A percentile compares a stretch with the other conserved stretches of the same genome.
phyloP scores from a whole-genome alignment of 2,329 filamentous ascomycete species.

The Aureobasidium lini region DNA sequence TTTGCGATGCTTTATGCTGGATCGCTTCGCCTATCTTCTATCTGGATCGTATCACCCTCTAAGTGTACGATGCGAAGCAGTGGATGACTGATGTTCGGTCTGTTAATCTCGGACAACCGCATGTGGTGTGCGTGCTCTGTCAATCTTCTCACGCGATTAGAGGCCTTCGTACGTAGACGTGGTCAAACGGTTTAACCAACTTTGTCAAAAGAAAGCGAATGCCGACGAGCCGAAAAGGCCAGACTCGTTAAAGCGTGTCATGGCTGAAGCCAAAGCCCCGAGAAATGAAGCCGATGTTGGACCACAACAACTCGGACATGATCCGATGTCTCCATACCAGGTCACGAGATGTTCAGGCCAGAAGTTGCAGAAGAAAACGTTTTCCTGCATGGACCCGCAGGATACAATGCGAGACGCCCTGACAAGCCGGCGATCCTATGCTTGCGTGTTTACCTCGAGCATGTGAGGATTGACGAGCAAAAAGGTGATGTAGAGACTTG shows the following conservation, averaged over 20 bases:
- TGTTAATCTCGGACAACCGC: not conserved
- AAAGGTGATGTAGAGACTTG: not conserved
- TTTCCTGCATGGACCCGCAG: constrained; percentile 8
- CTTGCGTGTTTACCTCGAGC: not conserved
- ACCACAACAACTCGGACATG: not conserved
- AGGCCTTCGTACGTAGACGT: not conserved
- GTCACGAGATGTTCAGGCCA: constrained; percentile 11
- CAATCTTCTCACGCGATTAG: not conserved
- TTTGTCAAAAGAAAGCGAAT: constrained; percentile 6
- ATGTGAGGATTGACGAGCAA: not conserved
- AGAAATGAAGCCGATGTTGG: constrained; percentile 2
- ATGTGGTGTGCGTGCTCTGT: not conserved
- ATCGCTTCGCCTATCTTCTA: too few species aligned
- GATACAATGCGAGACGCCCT: not conserved
- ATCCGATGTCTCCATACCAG: constrained; percentile 3
- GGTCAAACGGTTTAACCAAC: constrained; percentile 8
- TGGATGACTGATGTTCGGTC: not conserved
- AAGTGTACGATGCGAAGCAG: not conserved
- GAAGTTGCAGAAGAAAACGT: not conserved
- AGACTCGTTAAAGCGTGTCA: constrained; percentile 1
- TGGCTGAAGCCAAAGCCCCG: not conserved
- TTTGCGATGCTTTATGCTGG: too few species aligned
- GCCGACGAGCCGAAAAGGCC: constrained; percentile 6
- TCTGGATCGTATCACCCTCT: not conserved
- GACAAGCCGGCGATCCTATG: not conserved